Percentiles rank a stretch among this genome's conserved stretches.
These are phyloP conservation scores for Candida easanensis DNA, from an alignment of 805 yeast genomes.

Conservation along the genomic window DNA sequence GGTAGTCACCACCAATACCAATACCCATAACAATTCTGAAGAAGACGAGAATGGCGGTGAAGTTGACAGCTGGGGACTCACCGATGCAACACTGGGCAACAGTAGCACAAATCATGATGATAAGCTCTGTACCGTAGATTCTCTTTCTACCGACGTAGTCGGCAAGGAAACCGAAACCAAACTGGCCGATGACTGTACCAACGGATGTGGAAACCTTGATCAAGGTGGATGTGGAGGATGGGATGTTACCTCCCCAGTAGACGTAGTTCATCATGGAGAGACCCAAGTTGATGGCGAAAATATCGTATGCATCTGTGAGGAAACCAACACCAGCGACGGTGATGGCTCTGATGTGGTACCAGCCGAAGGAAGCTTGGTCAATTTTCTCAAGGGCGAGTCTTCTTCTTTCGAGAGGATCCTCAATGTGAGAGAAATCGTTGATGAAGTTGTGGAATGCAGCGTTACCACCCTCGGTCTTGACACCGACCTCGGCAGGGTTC, in stretches of 20 bases:
- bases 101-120: conserved; percentile 79
- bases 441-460: conserved; percentile 82
- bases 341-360: conserved; percentile 82
- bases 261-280: conserved; percentile 75
- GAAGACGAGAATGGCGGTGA: conserved; percentile 70
- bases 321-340: conserved; percentile 92
- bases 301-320: conserved; percentile 90
- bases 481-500: conserved; percentile 27
- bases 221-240: conserved; percentile 70
- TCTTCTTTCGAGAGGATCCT: conserved; percentile 85
- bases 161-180: conserved; percentile 79
- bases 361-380: conserved; percentile 74
- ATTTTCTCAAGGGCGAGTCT: conserved; percentile 81
- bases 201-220: conserved; percentile 88
- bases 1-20: conserved; percentile 98
- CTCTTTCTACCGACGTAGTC: conserved; percentile 83
- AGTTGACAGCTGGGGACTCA: conserved; percentile 63
- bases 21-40: conserved; percentile 89
- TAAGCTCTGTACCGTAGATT: conserved; percentile 83
- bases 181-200: conserved; percentile 90
- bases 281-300: conserved; percentile 85
- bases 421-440: conserved; percentile 76
- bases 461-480: conserved; percentile 67
- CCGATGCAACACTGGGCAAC: conserved; percentile 76
- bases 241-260: conserved; percentile 66